Evolutionary conservation across 345 rosid genomes (phyloP).

Genomic region (Euphorbia lathyris): DNA sequence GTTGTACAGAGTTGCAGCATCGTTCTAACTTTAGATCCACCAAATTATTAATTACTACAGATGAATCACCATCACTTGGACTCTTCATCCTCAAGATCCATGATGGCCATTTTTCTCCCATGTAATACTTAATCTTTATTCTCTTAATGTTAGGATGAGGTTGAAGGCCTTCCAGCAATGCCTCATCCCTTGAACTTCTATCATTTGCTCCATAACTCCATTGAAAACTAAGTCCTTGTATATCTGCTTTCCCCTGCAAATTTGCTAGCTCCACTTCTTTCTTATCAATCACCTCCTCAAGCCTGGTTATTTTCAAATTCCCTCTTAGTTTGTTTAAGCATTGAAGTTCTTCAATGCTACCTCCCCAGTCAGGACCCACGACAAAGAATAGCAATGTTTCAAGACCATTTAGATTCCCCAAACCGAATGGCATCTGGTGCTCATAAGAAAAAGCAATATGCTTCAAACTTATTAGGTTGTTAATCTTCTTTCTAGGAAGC

Average conservation of each 20-base stretch:
- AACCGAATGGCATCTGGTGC: neutral
- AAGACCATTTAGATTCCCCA: neutral
- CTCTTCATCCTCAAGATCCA: neutral
- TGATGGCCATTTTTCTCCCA: constrained; percentile 10
- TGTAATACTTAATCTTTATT: neutral
- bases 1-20: neutral
- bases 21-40: neutral
- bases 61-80: neutral
- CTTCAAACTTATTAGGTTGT: neutral
- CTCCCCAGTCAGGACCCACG: neutral
- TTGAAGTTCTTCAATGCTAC: neutral
- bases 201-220: neutral
- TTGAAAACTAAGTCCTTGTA: neutral
- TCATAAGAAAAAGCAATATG: neutral
- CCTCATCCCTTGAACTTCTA: neutral
- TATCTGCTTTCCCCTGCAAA: neutral
- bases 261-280: neutral
- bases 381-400: neutral
- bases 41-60: neutral
- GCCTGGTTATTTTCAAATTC: neutral
- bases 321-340: constrained; percentile 8
- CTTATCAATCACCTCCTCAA: neutral
- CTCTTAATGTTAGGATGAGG: neutral
- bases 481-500: neutral
- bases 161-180: neutral